Percentiles rank a stretch among this genome's conserved stretches.
Conservation (phyloP, 768 basidiomycete species). For the Termitomyces sp. region DNA sequence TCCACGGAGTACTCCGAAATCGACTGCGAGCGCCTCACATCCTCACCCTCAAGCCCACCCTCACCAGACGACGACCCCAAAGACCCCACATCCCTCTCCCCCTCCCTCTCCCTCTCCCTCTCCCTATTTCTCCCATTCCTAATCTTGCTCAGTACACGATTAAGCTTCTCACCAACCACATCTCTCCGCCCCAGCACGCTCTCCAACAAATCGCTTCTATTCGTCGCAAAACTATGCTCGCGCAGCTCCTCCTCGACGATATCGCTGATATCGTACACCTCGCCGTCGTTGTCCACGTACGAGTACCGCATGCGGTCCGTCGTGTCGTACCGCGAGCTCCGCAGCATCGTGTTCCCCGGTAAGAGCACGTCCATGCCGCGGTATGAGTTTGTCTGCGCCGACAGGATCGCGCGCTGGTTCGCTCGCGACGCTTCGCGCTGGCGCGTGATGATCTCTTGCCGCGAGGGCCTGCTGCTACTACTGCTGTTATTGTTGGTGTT, state of each 20-base stretch:
- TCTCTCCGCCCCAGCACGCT: constrained; percentile 57
- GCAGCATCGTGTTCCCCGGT: constrained; percentile 79
- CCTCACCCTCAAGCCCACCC: constrained; percentile 16
- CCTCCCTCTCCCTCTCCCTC: constrained; percentile 19
- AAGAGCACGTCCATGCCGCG: constrained; percentile 88
- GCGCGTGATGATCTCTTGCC: constrained; percentile 90
- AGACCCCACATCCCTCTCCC: background rate
- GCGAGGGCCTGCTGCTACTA: constrained; percentile 36
- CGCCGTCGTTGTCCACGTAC: constrained; percentile 86
- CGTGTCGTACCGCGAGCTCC: constrained; percentile 71
- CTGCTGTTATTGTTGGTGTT: too few relatives aligned
- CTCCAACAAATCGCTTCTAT: constrained; percentile 61
- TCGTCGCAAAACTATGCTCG: constrained; percentile 32
- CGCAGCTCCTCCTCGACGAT: constrained; percentile 88
- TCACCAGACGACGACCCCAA: background rate
- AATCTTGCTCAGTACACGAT: constrained; percentile 72
- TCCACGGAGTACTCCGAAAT: constrained; percentile 59
- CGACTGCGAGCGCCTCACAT: constrained; percentile 33
- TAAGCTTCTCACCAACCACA: constrained; percentile 62
- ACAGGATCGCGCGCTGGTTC: constrained; percentile 77
- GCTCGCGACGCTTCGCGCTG: constrained; percentile 85
- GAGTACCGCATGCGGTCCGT: constrained; percentile 86
- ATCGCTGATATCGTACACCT: constrained; percentile 90
- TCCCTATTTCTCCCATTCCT: constrained; percentile 58
- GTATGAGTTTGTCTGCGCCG: constrained; percentile 77